Evolutionary conservation across 805 yeast genomes (phyloP).

Genomic region (Yamadazyma sp.): DNA sequence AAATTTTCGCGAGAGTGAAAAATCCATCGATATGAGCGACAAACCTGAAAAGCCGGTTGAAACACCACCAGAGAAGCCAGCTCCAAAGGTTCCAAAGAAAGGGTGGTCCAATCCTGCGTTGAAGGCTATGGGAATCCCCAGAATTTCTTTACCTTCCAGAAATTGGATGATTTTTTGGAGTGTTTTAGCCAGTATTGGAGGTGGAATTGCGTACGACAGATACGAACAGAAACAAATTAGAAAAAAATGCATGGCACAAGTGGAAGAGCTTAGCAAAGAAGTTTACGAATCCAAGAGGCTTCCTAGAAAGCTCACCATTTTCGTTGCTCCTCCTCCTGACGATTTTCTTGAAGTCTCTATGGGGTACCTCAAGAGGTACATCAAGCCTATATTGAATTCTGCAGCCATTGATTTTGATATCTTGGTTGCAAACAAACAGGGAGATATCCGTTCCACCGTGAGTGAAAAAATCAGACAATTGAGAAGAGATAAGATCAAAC

Average conservation of each 20-base stretch:
- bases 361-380: conserved; percentile 69
- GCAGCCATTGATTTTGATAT: conserved; percentile 84
- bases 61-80: conserved; percentile 2
- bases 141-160: conserved; percentile 77
- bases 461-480: conserved; percentile 78
- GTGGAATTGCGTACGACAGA: conserved; percentile 81
- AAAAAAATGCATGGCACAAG: conserved; percentile 60
- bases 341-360: conserved; percentile 78
- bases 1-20: conserved; percentile 3
- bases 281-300: conserved; percentile 45
- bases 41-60: neutral
- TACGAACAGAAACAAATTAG: conserved; percentile 67
- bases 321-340: conserved; percentile 95
- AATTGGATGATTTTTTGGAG: conserved; percentile 93
- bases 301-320: conserved; percentile 78
- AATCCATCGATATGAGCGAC: conserved; percentile 4
- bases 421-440: conserved; percentile 78
- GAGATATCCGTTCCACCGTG: conserved; percentile 77
- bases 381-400: conserved; percentile 83
- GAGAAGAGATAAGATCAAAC: conserved; percentile 43
- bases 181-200: conserved; percentile 60
- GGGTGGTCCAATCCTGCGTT: conserved; percentile 76
- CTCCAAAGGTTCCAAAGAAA: conserved; percentile 27
- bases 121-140: conserved; percentile 79
- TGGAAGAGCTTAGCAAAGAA: conserved; percentile 51